Conservation (phyloP, 2,329 filamentous ascomycete genomes). For the Erysiphe pulchra region DNA sequence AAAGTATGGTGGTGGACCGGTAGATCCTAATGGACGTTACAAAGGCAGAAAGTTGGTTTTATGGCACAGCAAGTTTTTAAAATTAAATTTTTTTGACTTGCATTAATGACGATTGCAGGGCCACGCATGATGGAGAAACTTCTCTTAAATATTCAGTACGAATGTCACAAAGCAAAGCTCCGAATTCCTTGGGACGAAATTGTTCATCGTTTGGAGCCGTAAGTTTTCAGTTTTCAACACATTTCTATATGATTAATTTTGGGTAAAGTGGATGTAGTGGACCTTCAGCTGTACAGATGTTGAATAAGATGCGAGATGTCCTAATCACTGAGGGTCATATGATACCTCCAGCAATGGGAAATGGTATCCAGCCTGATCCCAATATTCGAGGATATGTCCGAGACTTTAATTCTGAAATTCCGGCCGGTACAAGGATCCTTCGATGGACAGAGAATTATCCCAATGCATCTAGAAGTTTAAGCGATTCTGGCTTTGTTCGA, state of each 20-base stretch:
- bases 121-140: constrained; percentile 22
- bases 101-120: constrained; percentile 10
- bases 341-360: constrained; percentile 10
- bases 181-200: constrained; percentile 9
- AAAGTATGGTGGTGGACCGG: neutral
- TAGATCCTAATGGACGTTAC: constrained; percentile 1
- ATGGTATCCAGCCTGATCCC: constrained; percentile 1
- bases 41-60: constrained; percentile 1
- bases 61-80: constrained; percentile 1
- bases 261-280: constrained; percentile 5
- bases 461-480: constrained; percentile 6
- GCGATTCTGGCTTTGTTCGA: constrained; percentile 4
- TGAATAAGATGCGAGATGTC: constrained; percentile 8
- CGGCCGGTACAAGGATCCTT: constrained; percentile 3
- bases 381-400: constrained; percentile 8
- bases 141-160: constrained; percentile 18
- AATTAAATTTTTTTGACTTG: neutral
- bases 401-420: constrained; percentile 3
- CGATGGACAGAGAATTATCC: constrained; percentile 6
- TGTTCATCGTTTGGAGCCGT: constrained; percentile 8
- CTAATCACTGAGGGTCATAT: constrained; percentile 10
- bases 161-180: constrained; percentile 8
- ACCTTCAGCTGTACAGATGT: constrained; percentile 5
- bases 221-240: neutral
- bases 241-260: neutral